Evolutionary conservation across 352 stramenopile genomes (phyloP).

Genomic region (Pythium apleroticum): DNA sequence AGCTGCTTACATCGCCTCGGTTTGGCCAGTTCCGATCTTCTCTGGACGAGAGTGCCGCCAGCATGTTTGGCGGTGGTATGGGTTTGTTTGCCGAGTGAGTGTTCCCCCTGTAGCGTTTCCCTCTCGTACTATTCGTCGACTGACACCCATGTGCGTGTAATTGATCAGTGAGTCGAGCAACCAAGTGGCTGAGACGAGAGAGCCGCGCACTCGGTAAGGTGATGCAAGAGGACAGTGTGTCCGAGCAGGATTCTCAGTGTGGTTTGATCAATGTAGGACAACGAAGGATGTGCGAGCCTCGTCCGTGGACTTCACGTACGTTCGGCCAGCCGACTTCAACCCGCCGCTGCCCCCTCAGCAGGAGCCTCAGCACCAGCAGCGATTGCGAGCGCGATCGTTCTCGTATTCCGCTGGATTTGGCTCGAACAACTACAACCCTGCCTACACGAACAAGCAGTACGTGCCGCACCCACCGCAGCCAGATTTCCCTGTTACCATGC

Average conservation of each 20-base stretch:
- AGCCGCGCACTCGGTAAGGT: conserved; percentile 18
- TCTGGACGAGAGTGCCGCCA: conserved; percentile 25
- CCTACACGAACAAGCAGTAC: conserved; percentile 57
- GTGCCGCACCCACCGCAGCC: conserved; percentile 32
- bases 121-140: not conserved
- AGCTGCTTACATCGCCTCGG: conserved; percentile 33
- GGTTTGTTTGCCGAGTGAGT: conserved; percentile 31
- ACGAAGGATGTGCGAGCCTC: conserved; percentile 74
- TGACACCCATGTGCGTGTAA: not conserved
- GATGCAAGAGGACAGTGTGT: not conserved
- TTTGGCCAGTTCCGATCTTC: conserved; percentile 30
- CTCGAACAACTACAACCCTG: conserved; percentile 43
- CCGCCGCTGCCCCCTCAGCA: conserved; percentile 61
- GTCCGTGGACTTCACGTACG: conserved; percentile 77
- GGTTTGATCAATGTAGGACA: conserved; percentile 18
- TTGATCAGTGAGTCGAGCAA: conserved; percentile 13
- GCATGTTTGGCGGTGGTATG: conserved; percentile 26
- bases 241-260: conserved; percentile 1
- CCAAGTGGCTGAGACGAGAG: conserved; percentile 18
- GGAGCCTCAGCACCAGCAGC: conserved; percentile 45
- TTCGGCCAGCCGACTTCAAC: conserved; percentile 46
- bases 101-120: not conserved
- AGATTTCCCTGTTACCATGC: conserved; percentile 62
- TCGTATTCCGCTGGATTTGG: conserved; percentile 71
- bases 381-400: conserved; percentile 72